Conservation (phyloP, 2,329 filamentous ascomycete genomes). For the Talaromyces sp. region DNA sequence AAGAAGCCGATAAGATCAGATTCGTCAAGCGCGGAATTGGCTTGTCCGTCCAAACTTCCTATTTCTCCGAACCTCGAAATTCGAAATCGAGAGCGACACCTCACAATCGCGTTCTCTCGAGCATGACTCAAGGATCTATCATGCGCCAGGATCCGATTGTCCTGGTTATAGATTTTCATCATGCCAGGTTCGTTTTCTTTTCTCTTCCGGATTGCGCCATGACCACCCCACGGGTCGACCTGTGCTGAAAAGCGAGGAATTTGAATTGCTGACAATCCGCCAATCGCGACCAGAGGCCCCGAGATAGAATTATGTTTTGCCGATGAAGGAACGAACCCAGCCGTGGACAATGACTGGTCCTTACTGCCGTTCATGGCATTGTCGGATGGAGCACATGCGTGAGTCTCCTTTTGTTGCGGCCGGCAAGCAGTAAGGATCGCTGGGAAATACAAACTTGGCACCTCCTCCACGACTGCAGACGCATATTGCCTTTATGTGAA, state of each 20-base stretch:
- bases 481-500: not conserved
- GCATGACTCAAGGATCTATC: constrained; percentile 29
- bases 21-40: constrained; percentile 7
- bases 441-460: not conserved
- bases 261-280: not conserved
- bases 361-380: constrained; percentile 94
- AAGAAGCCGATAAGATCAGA: constrained; percentile 1
- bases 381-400: constrained; percentile 93
- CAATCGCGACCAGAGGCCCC: constrained; percentile 62
- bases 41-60: not conserved
- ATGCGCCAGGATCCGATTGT: constrained; percentile 66
- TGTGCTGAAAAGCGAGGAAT: not conserved
- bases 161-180: constrained; percentile 79
- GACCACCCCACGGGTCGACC: not conserved
- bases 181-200: constrained; percentile 55
- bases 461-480: not conserved
- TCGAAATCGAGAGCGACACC: constrained; percentile 18
- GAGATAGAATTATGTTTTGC: constrained; percentile 95
- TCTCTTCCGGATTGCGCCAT: not conserved
- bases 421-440: constrained; percentile 2
- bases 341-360: constrained; percentile 81
- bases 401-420: constrained; percentile 39
- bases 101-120: constrained; percentile 16
- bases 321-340: constrained; percentile 72
- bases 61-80: not conserved